Conservation (phyloP, 2,329 filamentous ascomycete genomes). For the Pyricularia grisea region DNA sequence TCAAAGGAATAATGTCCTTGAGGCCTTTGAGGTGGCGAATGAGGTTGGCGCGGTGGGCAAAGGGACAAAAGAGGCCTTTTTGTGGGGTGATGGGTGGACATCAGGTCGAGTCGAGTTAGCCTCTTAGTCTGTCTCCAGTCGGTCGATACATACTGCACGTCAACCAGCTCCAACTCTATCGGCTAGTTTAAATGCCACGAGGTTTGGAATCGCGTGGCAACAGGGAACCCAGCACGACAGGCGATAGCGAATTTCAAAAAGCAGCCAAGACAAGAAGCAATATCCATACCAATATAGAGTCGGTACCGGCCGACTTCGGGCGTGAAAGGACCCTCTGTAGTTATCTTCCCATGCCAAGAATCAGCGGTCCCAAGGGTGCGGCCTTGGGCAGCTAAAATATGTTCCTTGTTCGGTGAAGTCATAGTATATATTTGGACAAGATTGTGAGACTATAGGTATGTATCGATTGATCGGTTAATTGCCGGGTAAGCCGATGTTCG, state of each 20-base stretch:
- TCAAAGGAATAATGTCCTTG: slow-evolving; percentile 40
- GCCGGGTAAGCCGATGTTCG: neutral
- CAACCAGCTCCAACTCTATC: neutral
- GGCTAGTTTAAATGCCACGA: neutral
- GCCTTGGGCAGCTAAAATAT: neutral
- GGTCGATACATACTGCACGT: neutral
- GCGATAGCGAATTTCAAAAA: no score
- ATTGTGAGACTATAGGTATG: neutral
- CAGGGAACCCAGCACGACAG: neutral
- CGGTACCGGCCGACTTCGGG: slow-evolving; percentile 17
- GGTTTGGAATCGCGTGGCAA: neutral
- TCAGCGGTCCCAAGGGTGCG: slow-evolving; percentile 10
- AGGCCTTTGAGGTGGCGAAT: slow-evolving; percentile 49
- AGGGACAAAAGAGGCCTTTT: slow-evolving; percentile 53
- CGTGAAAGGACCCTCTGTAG: slow-evolving; percentile 13
- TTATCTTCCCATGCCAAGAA: slow-evolving; percentile 18
- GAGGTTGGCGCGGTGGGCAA: slow-evolving; percentile 51
- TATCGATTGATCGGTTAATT: neutral
- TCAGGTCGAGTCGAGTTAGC: neutral
- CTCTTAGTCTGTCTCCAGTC: neutral
- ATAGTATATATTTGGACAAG: neutral
- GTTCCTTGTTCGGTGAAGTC: neutral
- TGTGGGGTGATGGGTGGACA: slow-evolving; percentile 7
- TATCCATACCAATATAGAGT: slow-evolving; percentile 17
- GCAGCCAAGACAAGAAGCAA: slow-evolving; percentile 30